A percentile compares a stretch with the other conserved stretches of the same genome.
phyloP scores from a whole-genome alignment of 805 yeast genomes.

The Yamadazyma philogaea region DNA sequence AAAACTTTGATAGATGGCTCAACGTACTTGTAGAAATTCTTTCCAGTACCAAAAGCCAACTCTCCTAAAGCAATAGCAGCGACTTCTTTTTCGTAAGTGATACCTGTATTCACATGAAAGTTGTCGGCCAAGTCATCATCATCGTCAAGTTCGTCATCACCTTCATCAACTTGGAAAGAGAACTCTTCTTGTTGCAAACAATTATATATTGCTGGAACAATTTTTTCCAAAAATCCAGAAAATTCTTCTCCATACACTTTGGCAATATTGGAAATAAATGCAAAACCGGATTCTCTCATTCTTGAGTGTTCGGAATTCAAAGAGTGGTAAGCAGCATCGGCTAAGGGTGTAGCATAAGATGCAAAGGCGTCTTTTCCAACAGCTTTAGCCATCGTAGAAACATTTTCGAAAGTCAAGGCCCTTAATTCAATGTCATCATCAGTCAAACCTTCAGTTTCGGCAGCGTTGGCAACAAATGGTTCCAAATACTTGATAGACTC shows the following conservation, averaged over 20 bases:
- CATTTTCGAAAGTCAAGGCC: constrained; percentile 88
- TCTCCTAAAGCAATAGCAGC: constrained; percentile 90
- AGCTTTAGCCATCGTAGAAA: constrained; percentile 94
- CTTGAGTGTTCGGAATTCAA: constrained; percentile 75
- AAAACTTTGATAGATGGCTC: constrained; percentile 64
- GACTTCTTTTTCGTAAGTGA: constrained; percentile 92
- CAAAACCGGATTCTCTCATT: constrained; percentile 91
- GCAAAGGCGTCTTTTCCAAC: constrained; percentile 90
- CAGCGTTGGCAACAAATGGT: constrained; percentile 71
- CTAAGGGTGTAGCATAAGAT: constrained; percentile 80
- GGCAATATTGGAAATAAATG: constrained; percentile 90
- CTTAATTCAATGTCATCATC: constrained; percentile 90
- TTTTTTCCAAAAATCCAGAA: constrained; percentile 75
- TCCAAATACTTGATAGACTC: constrained; percentile 77
- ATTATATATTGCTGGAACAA: constrained; percentile 79
- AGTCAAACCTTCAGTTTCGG: constrained; percentile 68
- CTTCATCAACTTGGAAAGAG: constrained; percentile 53
- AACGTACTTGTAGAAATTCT: constrained; percentile 72
- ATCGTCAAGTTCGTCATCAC: constrained; percentile 50
- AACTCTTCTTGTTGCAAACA: constrained; percentile 87
- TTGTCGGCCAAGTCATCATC: constrained; percentile 67
- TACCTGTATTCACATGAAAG: constrained; percentile 87
- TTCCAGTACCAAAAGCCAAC: constrained; percentile 82
- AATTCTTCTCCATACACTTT: constrained; percentile 91
- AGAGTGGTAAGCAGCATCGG: constrained; percentile 81